Conservation (phyloP, 495 filamentous ascomycete genomes). For the Mycothermus thermophilus region DNA sequence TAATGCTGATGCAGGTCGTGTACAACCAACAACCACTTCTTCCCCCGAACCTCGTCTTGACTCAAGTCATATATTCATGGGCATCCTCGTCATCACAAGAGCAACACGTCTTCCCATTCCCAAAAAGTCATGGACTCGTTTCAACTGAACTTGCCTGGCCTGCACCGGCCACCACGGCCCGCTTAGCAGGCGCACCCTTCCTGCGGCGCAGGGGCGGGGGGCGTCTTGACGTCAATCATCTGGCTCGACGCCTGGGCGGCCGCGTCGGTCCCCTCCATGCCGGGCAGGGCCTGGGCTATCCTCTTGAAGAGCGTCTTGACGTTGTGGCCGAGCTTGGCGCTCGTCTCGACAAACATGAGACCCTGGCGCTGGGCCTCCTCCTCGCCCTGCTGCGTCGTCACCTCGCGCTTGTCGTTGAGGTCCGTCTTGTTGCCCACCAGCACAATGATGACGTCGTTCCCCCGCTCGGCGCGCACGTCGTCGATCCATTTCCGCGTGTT, state of each 20-base stretch:
- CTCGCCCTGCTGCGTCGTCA: conserved; percentile 86
- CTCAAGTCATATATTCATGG: not conserved
- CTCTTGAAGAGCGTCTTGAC: conserved; percentile 92
- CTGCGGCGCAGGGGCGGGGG: conserved; percentile 51
- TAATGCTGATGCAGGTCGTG: conserved; percentile 9
- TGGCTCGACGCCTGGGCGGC: conserved; percentile 48
- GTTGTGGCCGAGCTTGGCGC: conserved; percentile 94
- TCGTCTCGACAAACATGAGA: conserved; percentile 96
- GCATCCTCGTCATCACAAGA: not conserved
- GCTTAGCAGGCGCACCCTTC: conserved; percentile 69
- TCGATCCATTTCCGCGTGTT: conserved; percentile 99
- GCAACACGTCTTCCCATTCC: not conserved
- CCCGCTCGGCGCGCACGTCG: conserved; percentile 89
- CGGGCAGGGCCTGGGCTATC: conserved; percentile 93
- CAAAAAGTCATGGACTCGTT: too few species aligned
- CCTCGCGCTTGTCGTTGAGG: conserved; percentile 91
- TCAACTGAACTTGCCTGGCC: not conserved
- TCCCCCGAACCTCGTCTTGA: not conserved
- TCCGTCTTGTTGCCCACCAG: conserved; percentile 98
- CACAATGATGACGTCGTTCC: conserved; percentile 97
- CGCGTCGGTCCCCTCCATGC: conserved; percentile 82
- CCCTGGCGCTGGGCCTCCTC: conserved; percentile 97
- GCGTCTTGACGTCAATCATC: conserved; percentile 90
- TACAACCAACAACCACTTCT: not conserved
- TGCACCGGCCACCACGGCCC: too few species aligned